A percentile compares a stretch with the other conserved stretches of the same genome.
These are phyloP conservation scores for Picochlorum sp. DNA, from an alignment of 139 green algal genomes.

Conservation along the genomic window DNA sequence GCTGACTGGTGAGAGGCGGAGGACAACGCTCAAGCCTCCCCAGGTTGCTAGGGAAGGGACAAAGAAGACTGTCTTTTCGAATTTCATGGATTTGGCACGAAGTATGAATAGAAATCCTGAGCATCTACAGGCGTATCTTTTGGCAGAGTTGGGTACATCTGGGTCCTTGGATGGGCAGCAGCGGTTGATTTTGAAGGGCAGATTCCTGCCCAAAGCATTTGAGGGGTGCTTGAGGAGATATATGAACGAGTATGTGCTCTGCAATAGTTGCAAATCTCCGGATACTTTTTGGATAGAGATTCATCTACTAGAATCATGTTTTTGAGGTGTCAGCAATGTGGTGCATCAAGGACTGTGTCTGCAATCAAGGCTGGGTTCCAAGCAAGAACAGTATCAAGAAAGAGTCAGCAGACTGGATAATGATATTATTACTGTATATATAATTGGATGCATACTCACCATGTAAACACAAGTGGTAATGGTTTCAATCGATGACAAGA, in stretches of 20 bases:
- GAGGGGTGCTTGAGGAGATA: constrained; percentile 94
- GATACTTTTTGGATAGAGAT: constrained; percentile 92
- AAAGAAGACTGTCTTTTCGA: constrained; percentile 99
- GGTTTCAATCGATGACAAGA: no score
- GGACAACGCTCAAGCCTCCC: constrained; percentile 95
- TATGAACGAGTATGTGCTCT: constrained; percentile 98
- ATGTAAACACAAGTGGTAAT: no score
- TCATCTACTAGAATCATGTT: constrained; percentile 81
- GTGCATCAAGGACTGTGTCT: constrained; percentile 39
- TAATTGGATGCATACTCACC: background rate
- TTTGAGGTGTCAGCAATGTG: constrained; percentile 85
- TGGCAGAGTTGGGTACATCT: constrained; percentile 90
- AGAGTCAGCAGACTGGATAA: constrained; percentile 25
- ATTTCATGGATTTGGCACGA: constrained; percentile 98
- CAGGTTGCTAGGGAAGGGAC: constrained; percentile 95
- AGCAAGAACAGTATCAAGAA: constrained; percentile 48
- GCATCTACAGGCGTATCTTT: constrained; percentile 82
- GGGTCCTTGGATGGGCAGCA: constrained; percentile 85
- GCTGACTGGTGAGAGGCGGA: constrained; percentile 86
- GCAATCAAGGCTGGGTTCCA: constrained; percentile 94
- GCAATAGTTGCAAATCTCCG: constrained; percentile 89
- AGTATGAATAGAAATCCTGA: constrained; percentile 70
- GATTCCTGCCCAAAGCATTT: constrained; percentile 97
- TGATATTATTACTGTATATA: background rate
- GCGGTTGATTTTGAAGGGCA: constrained; percentile 90